phyloP scores from a whole-genome alignment of 176 grass and related monocot species.

The barley (Hordeum vulgare) region DNA sequence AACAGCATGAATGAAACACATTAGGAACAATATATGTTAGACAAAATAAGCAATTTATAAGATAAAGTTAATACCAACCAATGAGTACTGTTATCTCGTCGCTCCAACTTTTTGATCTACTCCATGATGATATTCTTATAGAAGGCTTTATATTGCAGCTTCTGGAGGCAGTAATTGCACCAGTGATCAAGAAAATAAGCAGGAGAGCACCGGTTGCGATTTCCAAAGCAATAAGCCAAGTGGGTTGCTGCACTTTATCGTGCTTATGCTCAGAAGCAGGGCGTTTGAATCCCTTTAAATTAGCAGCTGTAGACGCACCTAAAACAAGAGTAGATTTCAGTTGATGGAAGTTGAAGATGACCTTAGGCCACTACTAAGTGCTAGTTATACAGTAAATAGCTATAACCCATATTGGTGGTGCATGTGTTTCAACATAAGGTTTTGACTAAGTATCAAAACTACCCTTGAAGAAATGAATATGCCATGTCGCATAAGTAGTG shows the following conservation, averaged over 20 bases:
- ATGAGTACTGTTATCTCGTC: conserved; percentile 67
- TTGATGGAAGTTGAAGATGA: conserved; percentile 1
- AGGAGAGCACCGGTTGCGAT: conserved; percentile 78
- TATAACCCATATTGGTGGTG: not conserved
- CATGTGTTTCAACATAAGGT: not conserved
- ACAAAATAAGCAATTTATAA: not conserved
- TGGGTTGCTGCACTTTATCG: conserved; percentile 48
- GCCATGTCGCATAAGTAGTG: not conserved
- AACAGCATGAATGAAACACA: not conserved
- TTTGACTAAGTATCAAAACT: not conserved
- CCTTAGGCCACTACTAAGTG: not conserved
- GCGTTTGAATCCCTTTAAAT: conserved; percentile 33
- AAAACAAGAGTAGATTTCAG: conserved; percentile 22
- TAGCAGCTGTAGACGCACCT: conserved; percentile 53
- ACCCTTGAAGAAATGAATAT: not conserved
- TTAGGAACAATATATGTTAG: not conserved
- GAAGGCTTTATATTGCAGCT: conserved; percentile 61
- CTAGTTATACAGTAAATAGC: not conserved
- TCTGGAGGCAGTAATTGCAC: conserved; percentile 59
- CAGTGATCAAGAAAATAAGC: conserved; percentile 60
- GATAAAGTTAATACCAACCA: conserved; percentile 35
- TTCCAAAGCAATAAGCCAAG: conserved; percentile 92
- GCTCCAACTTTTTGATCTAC: conserved; percentile 55
- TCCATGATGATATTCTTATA: conserved; percentile 68
- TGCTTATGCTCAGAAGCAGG: conserved; percentile 38